Evolutionary conservation across 768 basidiomycete genomes (phyloP).

Genomic region (Coprinopsis cinerea): DNA sequence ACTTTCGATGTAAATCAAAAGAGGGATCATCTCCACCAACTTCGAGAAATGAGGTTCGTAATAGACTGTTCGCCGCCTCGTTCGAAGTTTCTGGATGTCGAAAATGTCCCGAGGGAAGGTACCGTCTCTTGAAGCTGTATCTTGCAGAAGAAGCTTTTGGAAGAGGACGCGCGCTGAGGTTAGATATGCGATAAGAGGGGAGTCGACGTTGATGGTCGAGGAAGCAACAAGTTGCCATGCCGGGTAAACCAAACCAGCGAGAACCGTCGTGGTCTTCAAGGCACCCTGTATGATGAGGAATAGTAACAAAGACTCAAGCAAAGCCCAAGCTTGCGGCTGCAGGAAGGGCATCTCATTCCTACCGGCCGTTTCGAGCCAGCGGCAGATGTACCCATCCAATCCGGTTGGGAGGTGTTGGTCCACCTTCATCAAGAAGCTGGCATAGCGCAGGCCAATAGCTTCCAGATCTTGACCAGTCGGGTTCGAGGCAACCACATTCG

Average conservation of each 20-base stretch:
- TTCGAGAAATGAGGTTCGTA: conserved; percentile 57
- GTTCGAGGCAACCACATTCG: conserved; percentile 57
- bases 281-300: conserved; percentile 63
- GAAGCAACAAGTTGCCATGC: conserved; percentile 59
- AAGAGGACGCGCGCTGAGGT: conserved; percentile 60
- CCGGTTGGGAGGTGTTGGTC: conserved; percentile 73
- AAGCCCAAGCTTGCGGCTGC: conserved; percentile 58
- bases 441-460: conserved; percentile 59
- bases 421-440: conserved; percentile 62
- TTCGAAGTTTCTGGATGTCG: conserved; percentile 64
- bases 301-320: conserved; percentile 55
- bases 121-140: conserved; percentile 35
- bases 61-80: conserved; percentile 64
- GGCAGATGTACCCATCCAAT: conserved; percentile 62
- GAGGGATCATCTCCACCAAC: conserved; percentile 60
- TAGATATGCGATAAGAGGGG: conserved; percentile 44
- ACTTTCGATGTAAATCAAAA: conserved; percentile 66
- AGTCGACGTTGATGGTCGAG: conserved; percentile 25
- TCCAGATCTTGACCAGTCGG: conserved; percentile 40
- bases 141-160: conserved; percentile 49
- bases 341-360: conserved; percentile 57
- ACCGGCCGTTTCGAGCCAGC: conserved; percentile 69
- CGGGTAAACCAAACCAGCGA: conserved; percentile 73
- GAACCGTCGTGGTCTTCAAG: conserved; percentile 63
- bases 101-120: conserved; percentile 45